These are phyloP conservation scores for Yamadazyma epiphylla DNA, from an alignment of 1,139 yeast species.

Conservation along the genomic window DNA sequence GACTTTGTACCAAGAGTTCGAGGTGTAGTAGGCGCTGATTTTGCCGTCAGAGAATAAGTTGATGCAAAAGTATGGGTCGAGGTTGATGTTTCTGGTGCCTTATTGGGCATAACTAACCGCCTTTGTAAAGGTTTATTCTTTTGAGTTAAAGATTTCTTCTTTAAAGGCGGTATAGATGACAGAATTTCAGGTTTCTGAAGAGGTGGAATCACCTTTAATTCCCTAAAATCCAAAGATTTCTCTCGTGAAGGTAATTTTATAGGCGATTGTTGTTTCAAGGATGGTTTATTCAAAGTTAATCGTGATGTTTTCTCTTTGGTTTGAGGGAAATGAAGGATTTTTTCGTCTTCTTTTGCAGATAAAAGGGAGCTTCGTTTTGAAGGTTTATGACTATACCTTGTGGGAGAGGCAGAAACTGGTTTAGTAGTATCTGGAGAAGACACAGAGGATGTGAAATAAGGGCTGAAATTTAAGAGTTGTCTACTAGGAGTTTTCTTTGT, in stretches of 20 bases:
- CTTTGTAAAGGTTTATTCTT: not conserved
- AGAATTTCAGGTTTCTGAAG: too few relatives aligned
- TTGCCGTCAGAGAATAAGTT: too few relatives aligned
- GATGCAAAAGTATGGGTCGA: too few relatives aligned
- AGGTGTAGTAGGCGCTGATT: not conserved
- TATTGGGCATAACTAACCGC: not conserved
- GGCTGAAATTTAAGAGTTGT: slow-evolving; percentile 1
- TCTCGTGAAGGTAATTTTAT: slow-evolving; percentile 12
- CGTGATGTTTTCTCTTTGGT: slow-evolving; percentile 2
- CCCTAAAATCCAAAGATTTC: slow-evolving; percentile 1
- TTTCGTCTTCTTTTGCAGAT: slow-evolving; percentile 7
- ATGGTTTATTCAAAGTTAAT: not conserved
- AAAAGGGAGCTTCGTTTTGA: slow-evolving; percentile 10
- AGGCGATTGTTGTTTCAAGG: slow-evolving; percentile 7
- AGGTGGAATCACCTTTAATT: too few relatives aligned
- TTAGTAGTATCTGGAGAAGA: slow-evolving; percentile 7
- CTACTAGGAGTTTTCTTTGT: slow-evolving; percentile 8
- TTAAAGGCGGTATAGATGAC: slow-evolving; percentile 19
- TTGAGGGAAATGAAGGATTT: not conserved
- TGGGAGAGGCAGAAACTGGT: slow-evolving; percentile 12
- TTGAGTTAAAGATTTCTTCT: slow-evolving; percentile 24
- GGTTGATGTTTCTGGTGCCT: not conserved
- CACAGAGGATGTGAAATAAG: slow-evolving; percentile 4
- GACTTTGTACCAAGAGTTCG: not conserved
- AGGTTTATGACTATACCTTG: slow-evolving; percentile 7